phyloP scores from a whole-genome alignment of 169 alveolate genomes.

The Babesia caballi region DNA sequence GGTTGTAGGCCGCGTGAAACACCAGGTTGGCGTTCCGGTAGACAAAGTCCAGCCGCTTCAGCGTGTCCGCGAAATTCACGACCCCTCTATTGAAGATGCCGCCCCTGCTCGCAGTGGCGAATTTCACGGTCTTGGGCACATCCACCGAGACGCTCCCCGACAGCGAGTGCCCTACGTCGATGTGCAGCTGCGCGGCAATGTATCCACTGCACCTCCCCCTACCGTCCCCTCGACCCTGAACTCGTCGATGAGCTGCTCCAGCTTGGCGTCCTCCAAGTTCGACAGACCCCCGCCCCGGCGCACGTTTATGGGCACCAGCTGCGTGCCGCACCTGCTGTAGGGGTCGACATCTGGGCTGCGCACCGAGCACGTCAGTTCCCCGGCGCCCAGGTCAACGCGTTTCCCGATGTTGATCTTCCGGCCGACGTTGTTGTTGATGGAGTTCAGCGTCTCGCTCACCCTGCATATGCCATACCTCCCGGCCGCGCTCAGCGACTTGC shows the following conservation, averaged over 20 bases:
- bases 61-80: slow-evolving; percentile 7
- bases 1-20: slow-evolving; percentile 12
- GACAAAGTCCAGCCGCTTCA: slow-evolving; percentile 37
- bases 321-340: slow-evolving; percentile 11
- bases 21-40: slow-evolving; percentile 18
- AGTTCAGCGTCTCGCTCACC: background rate
- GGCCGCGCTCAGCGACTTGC: background rate
- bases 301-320: slow-evolving; percentile 17
- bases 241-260: slow-evolving; percentile 5
- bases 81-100: background rate
- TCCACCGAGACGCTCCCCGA: slow-evolving; percentile 21
- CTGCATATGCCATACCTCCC: background rate
- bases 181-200: background rate
- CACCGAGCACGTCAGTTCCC: background rate
- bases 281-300: background rate
- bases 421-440: slow-evolving; percentile 21
- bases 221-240: slow-evolving; percentile 10
- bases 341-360: slow-evolving; percentile 34
- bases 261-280: background rate
- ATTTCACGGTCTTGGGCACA: slow-evolving; percentile 20
- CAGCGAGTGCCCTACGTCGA: background rate
- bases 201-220: background rate
- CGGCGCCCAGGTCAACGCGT: background rate
- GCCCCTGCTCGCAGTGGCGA: background rate
- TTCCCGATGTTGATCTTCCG: slow-evolving; percentile 8